Base-by-base conservation (phyloP, 345 rosid genomes). In the Eucalyptus polybractea region DNA sequence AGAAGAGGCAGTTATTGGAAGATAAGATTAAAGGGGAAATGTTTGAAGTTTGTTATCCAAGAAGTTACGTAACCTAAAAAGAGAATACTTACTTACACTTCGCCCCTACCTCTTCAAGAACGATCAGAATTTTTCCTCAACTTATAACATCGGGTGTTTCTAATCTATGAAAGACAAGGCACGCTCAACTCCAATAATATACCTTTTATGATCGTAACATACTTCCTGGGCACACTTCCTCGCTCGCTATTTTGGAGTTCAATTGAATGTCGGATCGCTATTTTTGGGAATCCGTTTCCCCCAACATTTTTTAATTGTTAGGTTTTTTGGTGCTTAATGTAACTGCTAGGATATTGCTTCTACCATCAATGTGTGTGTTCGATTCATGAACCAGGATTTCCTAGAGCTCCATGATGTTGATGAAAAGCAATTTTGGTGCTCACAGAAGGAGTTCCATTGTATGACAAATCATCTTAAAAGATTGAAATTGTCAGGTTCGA, bases 221-320 rank as follows among this genome's bases (percentile, higher is more conserved):
- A 0, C 15, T 50, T 50, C 53, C 2, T 50, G 0, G 19, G 53
- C 19, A 50, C 1, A 0, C 53, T 15, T 50, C 1, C 3, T 1
- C 0, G 1, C 15, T 50, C 2, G 0, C 15, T 50, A 0, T 6
- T 50, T 50, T 50, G 3, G 7, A 3, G 19, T 50, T 50, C 3
- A 0, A 15, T 50, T 50, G 53, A 50, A 0, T 15, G 19, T 50
- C 0, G 7, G 19, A 50, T 50, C 0, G 0, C 7, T 50, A 50
- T 50, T 15, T 15, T 50, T 50, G 19, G 19, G 19, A 50, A 50
- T 50, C 1, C 3, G 3, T 50, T 50, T 50, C 19, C 53, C 51
- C 3, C 53, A 50, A 50, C 19, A 14, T 17, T 17, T 51, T 51
- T 51, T 17, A 51, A 51, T 51, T 51, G 8, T 51, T 51, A 51